A percentile compares a stretch with the other conserved stretches of the same genome.
Conservation (phyloP, 805 yeast genomes). For the Scheffersomyces ergatensis region DNA sequence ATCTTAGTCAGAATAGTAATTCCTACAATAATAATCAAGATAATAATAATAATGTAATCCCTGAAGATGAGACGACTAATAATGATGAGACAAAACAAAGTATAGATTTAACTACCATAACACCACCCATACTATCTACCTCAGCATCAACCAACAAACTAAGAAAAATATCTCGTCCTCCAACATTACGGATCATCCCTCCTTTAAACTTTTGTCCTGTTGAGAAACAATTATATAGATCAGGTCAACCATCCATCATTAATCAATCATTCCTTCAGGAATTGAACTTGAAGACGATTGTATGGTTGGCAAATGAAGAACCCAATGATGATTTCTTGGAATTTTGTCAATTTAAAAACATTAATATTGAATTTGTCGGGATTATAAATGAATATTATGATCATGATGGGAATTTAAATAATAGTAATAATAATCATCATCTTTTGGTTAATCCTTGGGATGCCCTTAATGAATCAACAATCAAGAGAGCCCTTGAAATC, state of each 20-base stretch:
- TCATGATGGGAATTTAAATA: conserved; percentile 17
- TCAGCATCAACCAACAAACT: background rate
- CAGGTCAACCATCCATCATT: conserved; percentile 94
- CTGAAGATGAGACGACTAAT: background rate
- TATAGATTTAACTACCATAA: too few species aligned
- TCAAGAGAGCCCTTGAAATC: conserved; percentile 73
- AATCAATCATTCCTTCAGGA: conserved; percentile 83
- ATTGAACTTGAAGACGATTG: conserved; percentile 70
- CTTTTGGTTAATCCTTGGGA: conserved; percentile 85
- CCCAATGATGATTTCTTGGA: conserved; percentile 86
- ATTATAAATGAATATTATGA: conserved; percentile 60
- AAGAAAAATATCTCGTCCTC: conserved; percentile 43
- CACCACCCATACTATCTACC: too few species aligned
- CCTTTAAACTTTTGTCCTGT: conserved; percentile 96
- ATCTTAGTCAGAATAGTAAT: background rate
- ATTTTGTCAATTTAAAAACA: conserved; percentile 71
- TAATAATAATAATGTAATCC: background rate
- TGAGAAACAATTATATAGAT: conserved; percentile 78
- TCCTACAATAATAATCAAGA: background rate
- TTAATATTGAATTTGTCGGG: conserved; percentile 80
- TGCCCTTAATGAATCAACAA: conserved; percentile 79
- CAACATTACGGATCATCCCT: conserved; percentile 74
- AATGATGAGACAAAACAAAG: background rate
- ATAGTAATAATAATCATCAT: background rate
- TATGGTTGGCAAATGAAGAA: conserved; percentile 96